phyloP scores from a whole-genome alignment of 1,139 yeast species.

The Schizosaccharomyces versatilis region DNA sequence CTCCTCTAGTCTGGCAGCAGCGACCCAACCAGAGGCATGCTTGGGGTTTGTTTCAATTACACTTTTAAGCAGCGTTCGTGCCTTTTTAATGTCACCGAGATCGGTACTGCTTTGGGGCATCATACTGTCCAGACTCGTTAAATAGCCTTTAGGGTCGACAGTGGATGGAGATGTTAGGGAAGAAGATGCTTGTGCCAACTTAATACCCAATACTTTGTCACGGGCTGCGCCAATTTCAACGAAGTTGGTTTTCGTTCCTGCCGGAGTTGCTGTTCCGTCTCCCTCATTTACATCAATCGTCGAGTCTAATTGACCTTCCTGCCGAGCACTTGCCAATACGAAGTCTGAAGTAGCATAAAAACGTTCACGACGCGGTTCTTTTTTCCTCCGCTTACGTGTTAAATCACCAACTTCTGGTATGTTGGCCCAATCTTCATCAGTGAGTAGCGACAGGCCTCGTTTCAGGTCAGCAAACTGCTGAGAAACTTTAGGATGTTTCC shows the following conservation, averaged over 20 bases:
- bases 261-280: constrained; percentile 11
- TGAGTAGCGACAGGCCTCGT: constrained; percentile 33
- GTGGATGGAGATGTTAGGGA: constrained; percentile 13
- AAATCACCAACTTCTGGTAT: constrained; percentile 80
- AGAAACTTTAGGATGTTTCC: constrained; percentile 20
- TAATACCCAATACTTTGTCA: constrained; percentile 29
- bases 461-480: constrained; percentile 39
- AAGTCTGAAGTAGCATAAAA: constrained; percentile 71
- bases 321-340: constrained; percentile 23
- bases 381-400: constrained; percentile 52
- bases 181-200: constrained; percentile 23
- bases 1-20: constrained; percentile 62
- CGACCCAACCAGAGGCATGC: constrained; percentile 68
- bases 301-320: constrained; percentile 19
- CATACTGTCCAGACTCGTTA: constrained; percentile 21
- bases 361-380: constrained; percentile 42
- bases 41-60: constrained; percentile 52
- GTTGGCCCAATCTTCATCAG: constrained; percentile 55
- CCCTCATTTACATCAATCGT: constrained; percentile 21
- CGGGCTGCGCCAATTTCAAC: constrained; percentile 31
- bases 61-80: constrained; percentile 41
- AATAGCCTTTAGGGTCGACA: constrained; percentile 23
- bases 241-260: constrained; percentile 24
- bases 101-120: constrained; percentile 14
- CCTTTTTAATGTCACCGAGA: constrained; percentile 34